These are phyloP conservation scores for Lyophyllum shimeji DNA, from an alignment of 768 basidiomycete genomes.

Conservation along the genomic window DNA sequence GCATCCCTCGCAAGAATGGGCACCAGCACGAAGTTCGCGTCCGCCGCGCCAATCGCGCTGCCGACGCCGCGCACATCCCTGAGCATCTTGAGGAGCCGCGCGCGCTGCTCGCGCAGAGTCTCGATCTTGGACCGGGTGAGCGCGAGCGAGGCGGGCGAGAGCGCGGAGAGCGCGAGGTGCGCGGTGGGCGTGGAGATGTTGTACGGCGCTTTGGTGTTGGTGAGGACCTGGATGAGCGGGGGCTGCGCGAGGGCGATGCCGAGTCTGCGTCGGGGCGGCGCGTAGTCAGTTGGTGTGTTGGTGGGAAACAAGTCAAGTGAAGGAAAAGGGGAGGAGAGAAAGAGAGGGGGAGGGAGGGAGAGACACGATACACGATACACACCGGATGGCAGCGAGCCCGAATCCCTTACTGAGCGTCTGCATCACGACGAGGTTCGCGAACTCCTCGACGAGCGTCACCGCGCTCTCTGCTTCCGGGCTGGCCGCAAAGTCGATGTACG, in stretches of 20 bases:
- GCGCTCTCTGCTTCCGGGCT: slow-evolving; percentile 56
- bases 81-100: slow-evolving; percentile 50
- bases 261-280: slow-evolving; percentile 54
- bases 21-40: slow-evolving; percentile 90
- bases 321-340: neutral
- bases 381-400: slow-evolving; percentile 94
- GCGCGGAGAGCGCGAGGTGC: slow-evolving; percentile 73
- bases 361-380: slow-evolving; percentile 21
- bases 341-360: no score
- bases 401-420: slow-evolving; percentile 97
- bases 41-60: slow-evolving; percentile 68
- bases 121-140: slow-evolving; percentile 66
- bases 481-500: slow-evolving; percentile 92
- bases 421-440: slow-evolving; percentile 89
- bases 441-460: slow-evolving; percentile 70
- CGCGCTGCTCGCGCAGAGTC: slow-evolving; percentile 60
- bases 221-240: slow-evolving; percentile 84
- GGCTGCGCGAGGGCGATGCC: slow-evolving; percentile 91
- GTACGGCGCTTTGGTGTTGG: slow-evolving; percentile 97
- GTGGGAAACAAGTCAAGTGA: no score
- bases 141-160: slow-evolving; percentile 61
- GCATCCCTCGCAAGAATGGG: slow-evolving; percentile 62
- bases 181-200: slow-evolving; percentile 93
- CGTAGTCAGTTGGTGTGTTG: no score
- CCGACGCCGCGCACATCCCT: slow-evolving; percentile 54